Evolutionary conservation across 164 flowering plant species (phyloP), one percentile per base, ranked within the genome.

Genomic region (Vitis labrusca): DNA sequence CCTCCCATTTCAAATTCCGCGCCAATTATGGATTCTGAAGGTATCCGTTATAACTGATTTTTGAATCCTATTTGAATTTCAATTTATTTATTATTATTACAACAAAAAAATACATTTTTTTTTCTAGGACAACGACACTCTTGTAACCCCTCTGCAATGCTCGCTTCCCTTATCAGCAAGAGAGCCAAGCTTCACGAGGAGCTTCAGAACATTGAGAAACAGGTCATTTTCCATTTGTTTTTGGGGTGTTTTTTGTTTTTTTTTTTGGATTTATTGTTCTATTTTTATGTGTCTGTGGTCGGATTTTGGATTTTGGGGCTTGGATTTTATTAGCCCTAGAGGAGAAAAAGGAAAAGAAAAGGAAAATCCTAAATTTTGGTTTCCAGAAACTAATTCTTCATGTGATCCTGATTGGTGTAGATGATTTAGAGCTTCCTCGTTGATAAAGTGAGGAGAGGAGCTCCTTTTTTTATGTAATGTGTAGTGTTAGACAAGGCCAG

Each of bases 181-280:
- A 83, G 97, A 73, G 89, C 89, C 71, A 92, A 89, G 77, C 92
- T 89, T 59, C 94, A 89, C 13, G 97, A 92, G 16, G 97, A 94
- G 70, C 96, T 94, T 29, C 86, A 94, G 10, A 82, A 16, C 77
- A 89, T 94, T 56, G 97, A 94, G 73, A 88, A 80, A 70, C 98
- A 94, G 94, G 98, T 88, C 3, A 15, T 14, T 32, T 16, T 51
- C 15, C n/a, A 5, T 17, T 7, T 67, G 12, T n/a, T 13, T 15
- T 14, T 23, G 0, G 9, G 10, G 13, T 17, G 5, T n/a, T 7
- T 9, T n/a, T 29, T 48, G 9, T 65, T 55, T 47, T 3, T 65
- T 3, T 70, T 30, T 49, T 66, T 8, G 50, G 1, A n/a, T 51
- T 9, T 48, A 47, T 29, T 9, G 44, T 37, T 37, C 44, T 37